These are phyloP conservation scores for Talaromyces sp. DNA, from an alignment of 2,329 filamentous ascomycete species.

Conservation along the genomic window DNA sequence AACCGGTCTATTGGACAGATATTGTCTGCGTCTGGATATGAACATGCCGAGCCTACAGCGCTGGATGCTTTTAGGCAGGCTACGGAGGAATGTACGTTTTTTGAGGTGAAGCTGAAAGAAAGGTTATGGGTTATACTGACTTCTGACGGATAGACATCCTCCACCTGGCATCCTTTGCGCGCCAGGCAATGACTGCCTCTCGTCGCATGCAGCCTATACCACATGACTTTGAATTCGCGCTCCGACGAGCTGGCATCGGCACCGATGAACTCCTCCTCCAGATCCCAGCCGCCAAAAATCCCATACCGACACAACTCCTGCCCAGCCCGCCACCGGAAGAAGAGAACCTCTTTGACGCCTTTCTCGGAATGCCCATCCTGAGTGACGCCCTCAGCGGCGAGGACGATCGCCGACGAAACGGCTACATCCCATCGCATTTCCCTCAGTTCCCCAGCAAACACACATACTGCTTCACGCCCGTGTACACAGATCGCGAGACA, in stretches of 20 bases:
- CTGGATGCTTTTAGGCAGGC: slow-evolving; percentile 51
- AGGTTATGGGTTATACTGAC: background rate
- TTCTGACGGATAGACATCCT: slow-evolving; percentile 45
- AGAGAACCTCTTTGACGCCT: slow-evolving; percentile 23
- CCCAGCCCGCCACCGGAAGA: slow-evolving; percentile 37
- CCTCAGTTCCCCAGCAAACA: slow-evolving; percentile 59
- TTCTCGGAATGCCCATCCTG: slow-evolving; percentile 39
- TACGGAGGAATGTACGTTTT: slow-evolving; percentile 53
- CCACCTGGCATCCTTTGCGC: slow-evolving; percentile 48
- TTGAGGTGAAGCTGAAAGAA: background rate
- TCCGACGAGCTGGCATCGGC: slow-evolving; percentile 24
- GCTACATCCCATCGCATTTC: slow-evolving; percentile 56
- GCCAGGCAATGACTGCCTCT: slow-evolving; percentile 52
- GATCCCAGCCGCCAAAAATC: slow-evolving; percentile 16
- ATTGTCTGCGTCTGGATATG: slow-evolving; percentile 49
- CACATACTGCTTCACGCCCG: slow-evolving; percentile 56
- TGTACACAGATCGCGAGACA: slow-evolving; percentile 53
- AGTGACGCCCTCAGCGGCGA: slow-evolving; percentile 46
- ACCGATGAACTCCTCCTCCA: slow-evolving; percentile 29
- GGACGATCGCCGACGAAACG: slow-evolving; percentile 40
- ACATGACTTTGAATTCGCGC: slow-evolving; percentile 51
- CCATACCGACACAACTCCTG: slow-evolving; percentile 23
- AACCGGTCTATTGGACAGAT: slow-evolving; percentile 49
- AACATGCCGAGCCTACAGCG: slow-evolving; percentile 49
- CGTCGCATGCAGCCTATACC: slow-evolving; percentile 52